Conservation (phyloP, 2,329 filamentous ascomycete species). For the Colletotrichum sp. region DNA sequence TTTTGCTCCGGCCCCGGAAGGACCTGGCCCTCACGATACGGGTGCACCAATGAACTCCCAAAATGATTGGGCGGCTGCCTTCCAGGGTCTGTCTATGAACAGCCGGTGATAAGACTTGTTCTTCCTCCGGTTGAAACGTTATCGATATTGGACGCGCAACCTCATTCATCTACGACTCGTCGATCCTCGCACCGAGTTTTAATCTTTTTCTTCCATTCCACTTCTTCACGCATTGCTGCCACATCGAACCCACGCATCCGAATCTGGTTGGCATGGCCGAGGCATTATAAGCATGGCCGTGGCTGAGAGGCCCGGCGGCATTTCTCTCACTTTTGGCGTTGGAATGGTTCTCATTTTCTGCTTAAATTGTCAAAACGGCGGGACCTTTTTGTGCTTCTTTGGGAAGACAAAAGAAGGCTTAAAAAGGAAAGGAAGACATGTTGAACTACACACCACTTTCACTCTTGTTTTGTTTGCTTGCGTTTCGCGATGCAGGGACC, state of each 20-base stretch:
- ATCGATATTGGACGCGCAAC: neutral
- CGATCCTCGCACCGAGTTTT: neutral
- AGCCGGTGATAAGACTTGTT: slow-evolving; percentile 47
- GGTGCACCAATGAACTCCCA: slow-evolving; percentile 29
- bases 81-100: slow-evolving; percentile 77
- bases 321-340: slow-evolving; percentile 13
- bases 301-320: neutral
- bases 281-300: slow-evolving; percentile 13
- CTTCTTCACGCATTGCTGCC: neutral
- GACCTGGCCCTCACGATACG: slow-evolving; percentile 34
- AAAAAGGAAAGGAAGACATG: slow-evolving; percentile 15
- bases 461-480: slow-evolving; percentile 17
- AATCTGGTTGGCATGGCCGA: neutral
- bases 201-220: neutral
- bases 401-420: slow-evolving; percentile 14
- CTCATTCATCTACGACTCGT: neutral
- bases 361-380: slow-evolving; percentile 18
- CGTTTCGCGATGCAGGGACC: slow-evolving; percentile 27
- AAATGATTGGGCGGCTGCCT: slow-evolving; percentile 66
- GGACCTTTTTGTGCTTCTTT: slow-evolving; percentile 20
- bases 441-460: slow-evolving; percentile 10
- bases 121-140: neutral
- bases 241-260: neutral
- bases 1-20: slow-evolving; percentile 46
- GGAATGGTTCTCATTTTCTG: neutral